Evolutionary conservation across 345 rosid genomes (phyloP).

Genomic region (Dovyalis caffra): DNA sequence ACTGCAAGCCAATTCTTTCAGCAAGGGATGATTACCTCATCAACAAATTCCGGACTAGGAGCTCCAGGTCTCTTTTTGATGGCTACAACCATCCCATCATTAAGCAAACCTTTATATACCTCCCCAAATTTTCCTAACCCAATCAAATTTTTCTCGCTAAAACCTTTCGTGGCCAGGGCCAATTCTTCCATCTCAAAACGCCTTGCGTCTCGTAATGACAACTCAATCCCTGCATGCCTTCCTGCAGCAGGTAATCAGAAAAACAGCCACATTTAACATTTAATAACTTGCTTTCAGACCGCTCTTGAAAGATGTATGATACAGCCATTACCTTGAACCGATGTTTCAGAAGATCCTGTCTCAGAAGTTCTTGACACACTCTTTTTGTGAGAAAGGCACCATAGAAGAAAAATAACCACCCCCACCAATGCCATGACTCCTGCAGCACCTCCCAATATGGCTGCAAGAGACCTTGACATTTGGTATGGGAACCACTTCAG

Average conservation of each 20-base stretch:
- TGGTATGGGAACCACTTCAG: slow-evolving; percentile 56
- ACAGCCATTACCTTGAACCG: slow-evolving; percentile 54
- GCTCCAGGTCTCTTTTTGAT: slow-evolving; percentile 73
- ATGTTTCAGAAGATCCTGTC: slow-evolving; percentile 79
- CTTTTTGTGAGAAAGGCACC: slow-evolving; percentile 53
- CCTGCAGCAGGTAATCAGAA: slow-evolving; percentile 40
- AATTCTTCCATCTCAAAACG: slow-evolving; percentile 82
- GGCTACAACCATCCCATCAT: slow-evolving; percentile 88
- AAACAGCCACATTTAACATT: slow-evolving; percentile 9
- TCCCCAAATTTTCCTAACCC: slow-evolving; percentile 90
- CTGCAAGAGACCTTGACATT: slow-evolving; percentile 88
- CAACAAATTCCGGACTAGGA: slow-evolving; percentile 72
- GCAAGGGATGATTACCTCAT: slow-evolving; percentile 54
- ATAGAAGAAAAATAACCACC: slow-evolving; percentile 46
- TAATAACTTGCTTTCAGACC: not conserved
- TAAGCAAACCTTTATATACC: slow-evolving; percentile 89
- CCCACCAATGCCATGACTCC: slow-evolving; percentile 87
- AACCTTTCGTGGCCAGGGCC: slow-evolving; percentile 76
- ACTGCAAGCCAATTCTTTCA: not conserved
- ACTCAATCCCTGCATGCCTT: slow-evolving; percentile 69
- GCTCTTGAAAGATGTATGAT: not conserved
- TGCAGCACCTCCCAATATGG: slow-evolving; percentile 85
- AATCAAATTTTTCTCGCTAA: slow-evolving; percentile 65
- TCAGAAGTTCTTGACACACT: slow-evolving; percentile 69
- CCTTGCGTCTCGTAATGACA: slow-evolving; percentile 71